Conservation (phyloP, 2,329 filamentous ascomycete genomes). For the Chaetoscypha palmicola region DNA sequence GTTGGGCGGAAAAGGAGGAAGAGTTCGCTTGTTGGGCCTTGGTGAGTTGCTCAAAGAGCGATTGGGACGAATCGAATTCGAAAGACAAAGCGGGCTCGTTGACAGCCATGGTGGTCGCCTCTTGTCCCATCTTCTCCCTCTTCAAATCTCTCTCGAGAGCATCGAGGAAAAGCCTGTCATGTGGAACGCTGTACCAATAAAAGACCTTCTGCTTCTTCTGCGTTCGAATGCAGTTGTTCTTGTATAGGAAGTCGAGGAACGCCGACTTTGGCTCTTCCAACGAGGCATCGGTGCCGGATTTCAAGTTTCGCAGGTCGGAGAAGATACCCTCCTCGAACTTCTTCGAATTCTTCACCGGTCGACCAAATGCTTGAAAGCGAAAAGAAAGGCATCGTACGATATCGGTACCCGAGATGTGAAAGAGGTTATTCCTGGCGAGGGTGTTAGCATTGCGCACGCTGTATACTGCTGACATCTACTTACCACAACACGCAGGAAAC, state of each 20-base stretch:
- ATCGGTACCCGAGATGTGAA: constrained; percentile 98
- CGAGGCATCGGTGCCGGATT: constrained; percentile 95
- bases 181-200: constrained; percentile 99
- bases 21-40: constrained; percentile 99
- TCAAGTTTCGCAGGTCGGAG: constrained; percentile 94
- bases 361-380: constrained; percentile 95
- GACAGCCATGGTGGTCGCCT: constrained; percentile 92
- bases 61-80: constrained; percentile 98
- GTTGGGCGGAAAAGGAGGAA: constrained; percentile 85
- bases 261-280: constrained; percentile 98
- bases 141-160: constrained; percentile 95
- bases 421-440: constrained; percentile 77
- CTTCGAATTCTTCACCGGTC: constrained; percentile 98
- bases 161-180: constrained; percentile 95
- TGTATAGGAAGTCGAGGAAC: constrained; percentile 98
- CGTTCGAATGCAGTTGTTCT: constrained; percentile 99
- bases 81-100: constrained; percentile 96
- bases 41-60: constrained; percentile 97
- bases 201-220: constrained; percentile 99
- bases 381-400: constrained; percentile 98
- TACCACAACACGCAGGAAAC: constrained; percentile 95
- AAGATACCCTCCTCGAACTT: constrained; percentile 99
- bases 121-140: constrained; percentile 98
- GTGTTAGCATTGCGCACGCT: constrained; percentile 24
- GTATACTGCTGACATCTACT: constrained; percentile 24